Base-by-base conservation (phyloP, 2,329 filamentous ascomycete genomes). In the Alternaria consortialis region DNA sequence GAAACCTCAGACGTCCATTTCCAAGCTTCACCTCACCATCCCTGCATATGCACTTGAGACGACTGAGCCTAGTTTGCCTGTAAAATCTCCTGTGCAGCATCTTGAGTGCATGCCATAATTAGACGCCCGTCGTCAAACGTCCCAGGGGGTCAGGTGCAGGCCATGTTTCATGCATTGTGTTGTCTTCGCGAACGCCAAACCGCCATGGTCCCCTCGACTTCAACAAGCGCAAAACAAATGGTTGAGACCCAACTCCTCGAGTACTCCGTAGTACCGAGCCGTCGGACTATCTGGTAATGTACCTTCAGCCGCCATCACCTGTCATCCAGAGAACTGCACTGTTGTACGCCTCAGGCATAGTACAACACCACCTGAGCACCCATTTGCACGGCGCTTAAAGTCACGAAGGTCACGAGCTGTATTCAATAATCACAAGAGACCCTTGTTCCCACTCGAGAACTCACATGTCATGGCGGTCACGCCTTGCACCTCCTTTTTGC, bases 111-210 rank as follows among this genome's bases (percentile, higher is more conserved):
- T 59, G 53, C 68, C 65, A 69, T 53, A 63, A 61, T 66, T 71
- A 71, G 67, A 64, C 43, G 55, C 53, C 25, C 52, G 48, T 63
- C 66, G 62, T 67, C 70, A 73, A 72, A 73, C 70, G 56, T 39
- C 63, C 60, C 63, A 65, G 58, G 62, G 63, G 62, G 58, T 55
- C 60, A 60, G 43, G 51, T 48, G 54, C 58, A 51, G 53, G 52
- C 20, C 44, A 36, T 47, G 50, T 34, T 43, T 50, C 58, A 51
- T 56, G 44, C 29, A 47, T 36, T 44, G 46, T 34, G 42, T 27
- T 37, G 25, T 46, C 58, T 46, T 39, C 29, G 44, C 44, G 29
- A 56, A 43, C 36, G 29, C 57, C 57, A 60, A 43, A 37, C 36
- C 32, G 57, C 39, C 57, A 29, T 56, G 52, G 52, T 51, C 47